Conservation (phyloP, 2,329 filamentous ascomycete species). For the Paecilomyces fulvus region DNA sequence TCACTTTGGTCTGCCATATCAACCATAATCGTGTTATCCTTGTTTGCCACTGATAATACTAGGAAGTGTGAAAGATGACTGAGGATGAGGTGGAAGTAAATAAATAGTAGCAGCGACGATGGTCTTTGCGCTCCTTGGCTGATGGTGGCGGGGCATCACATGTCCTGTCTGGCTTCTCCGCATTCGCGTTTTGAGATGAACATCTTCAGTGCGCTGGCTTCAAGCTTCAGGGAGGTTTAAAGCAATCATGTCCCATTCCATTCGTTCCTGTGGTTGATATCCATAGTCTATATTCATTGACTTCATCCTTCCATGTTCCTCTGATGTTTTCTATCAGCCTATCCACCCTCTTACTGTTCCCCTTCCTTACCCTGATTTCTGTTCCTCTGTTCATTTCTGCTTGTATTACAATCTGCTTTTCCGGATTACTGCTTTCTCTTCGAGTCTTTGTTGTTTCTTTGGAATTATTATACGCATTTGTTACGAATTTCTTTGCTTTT, state of each 20-base stretch:
- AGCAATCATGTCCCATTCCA: neutral
- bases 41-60: neutral
- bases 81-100: neutral
- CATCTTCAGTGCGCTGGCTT: too few relatives aligned
- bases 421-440: conserved; percentile 53
- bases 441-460: conserved; percentile 55
- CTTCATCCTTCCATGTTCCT: neutral
- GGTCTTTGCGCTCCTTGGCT: neutral
- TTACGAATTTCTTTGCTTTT: conserved; percentile 45
- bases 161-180: conserved; percentile 9
- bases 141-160: conserved; percentile 1
- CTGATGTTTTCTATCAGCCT: conserved; percentile 19
- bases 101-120: neutral
- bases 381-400: conserved; percentile 57
- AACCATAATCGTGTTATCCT: neutral
- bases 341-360: conserved; percentile 43
- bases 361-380: conserved; percentile 55
- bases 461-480: conserved; percentile 51
- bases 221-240: neutral
- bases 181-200: conserved; percentile 3
- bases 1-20: conserved; percentile 2
- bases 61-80: neutral
- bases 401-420: conserved; percentile 53
- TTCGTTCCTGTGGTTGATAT: neutral
- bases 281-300: neutral